Evolutionary conservation across 768 basidiomycete species (phyloP).

Genomic region (Kwoniella dejecticola): DNA sequence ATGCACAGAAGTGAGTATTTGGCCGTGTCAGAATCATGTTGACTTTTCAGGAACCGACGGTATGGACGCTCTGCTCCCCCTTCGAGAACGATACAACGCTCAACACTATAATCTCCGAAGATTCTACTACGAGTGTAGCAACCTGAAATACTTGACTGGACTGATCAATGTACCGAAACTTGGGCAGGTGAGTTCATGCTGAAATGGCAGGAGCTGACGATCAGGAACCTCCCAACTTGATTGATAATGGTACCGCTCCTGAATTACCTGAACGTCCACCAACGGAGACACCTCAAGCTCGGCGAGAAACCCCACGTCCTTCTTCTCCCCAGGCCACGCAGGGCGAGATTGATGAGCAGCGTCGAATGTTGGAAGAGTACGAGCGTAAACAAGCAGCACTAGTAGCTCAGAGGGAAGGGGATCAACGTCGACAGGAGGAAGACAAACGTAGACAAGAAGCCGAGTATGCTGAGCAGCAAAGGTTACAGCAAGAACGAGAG

Average conservation of each 20-base stretch:
- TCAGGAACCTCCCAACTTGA: conserved; percentile 93
- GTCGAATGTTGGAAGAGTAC: conserved; percentile 90
- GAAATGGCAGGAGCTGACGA: conserved; percentile 15
- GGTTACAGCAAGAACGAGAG: conserved; percentile 83
- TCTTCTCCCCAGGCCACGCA: conserved; percentile 64
- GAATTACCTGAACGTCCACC: conserved; percentile 77
- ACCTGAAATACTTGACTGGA: conserved; percentile 94
- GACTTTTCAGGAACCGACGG: conserved; percentile 74
- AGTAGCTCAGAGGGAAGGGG: conserved; percentile 75
- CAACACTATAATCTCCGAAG: conserved; percentile 93
- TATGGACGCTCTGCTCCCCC: conserved; percentile 81
- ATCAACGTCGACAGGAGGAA: conserved; percentile 77
- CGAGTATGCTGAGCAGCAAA: conserved; percentile 88
- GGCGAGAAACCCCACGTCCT: conserved; percentile 66
- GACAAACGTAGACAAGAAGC: conserved; percentile 74
- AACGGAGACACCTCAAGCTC: conserved; percentile 58
- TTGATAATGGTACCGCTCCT: conserved; percentile 76
- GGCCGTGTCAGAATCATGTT: neutral
- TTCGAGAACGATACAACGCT: conserved; percentile 80
- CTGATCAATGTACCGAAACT: conserved; percentile 98
- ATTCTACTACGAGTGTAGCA: conserved; percentile 99
- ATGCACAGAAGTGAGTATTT: conserved; percentile 82
- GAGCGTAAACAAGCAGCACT: conserved; percentile 92
- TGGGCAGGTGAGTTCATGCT: conserved; percentile 66
- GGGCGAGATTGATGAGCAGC: conserved; percentile 81